Base-by-base conservation (phyloP, 2,329 filamentous ascomycete genomes). In the Fusarium praegraminearum region DNA sequence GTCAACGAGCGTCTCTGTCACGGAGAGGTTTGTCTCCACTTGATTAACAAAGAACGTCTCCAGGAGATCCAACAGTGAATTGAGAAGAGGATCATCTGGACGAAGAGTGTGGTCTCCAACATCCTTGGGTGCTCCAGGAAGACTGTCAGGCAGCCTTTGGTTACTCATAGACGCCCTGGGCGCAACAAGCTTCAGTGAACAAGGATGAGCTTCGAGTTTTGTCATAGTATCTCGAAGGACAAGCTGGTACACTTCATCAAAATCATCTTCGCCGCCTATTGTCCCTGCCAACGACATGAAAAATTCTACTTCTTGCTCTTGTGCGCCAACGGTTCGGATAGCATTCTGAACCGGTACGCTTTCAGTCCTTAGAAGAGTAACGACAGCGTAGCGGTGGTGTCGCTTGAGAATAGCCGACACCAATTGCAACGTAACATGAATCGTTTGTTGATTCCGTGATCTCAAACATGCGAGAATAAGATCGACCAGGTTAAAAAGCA, bases 401-500 rank as follows among this genome's bases (percentile, higher is more conserved):
- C 93, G 89, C 77, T 91, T 91, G 60, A 98, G 84, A 68, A 99
- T 93, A 13, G 93, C 90, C 5, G 93, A 95, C 18, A 97, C 87
- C 9, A 99, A 85, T 72, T 95, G 94, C 46, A 99, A 84, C 0
- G 95, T 97, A 13, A 97, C 93, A 68, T 93, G 90, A 18, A 97
- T 91, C 1, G 96, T 98, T 77, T 98, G 94, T 54, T 92, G 87
- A 74, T 96, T 98, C 45, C 87, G 86, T 1, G 96, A 98, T 61
- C 90, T 87, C 28, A 98, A 83, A 75, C 94, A 97, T 36, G 94
- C 92, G 4, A 97, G 85, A 32, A 97, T 91, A 15, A 99, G 86
- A 80, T 99, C 96, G 26, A 97, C 93, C 12, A 99, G 83, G 76
- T 97, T 98, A 83, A 98, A 99, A 1, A 99, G 84, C 16, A 93